Evolutionary conservation across 2,329 filamentous ascomycete genomes (phyloP).

Genomic region (Ophiostoma fasciatum): DNA sequence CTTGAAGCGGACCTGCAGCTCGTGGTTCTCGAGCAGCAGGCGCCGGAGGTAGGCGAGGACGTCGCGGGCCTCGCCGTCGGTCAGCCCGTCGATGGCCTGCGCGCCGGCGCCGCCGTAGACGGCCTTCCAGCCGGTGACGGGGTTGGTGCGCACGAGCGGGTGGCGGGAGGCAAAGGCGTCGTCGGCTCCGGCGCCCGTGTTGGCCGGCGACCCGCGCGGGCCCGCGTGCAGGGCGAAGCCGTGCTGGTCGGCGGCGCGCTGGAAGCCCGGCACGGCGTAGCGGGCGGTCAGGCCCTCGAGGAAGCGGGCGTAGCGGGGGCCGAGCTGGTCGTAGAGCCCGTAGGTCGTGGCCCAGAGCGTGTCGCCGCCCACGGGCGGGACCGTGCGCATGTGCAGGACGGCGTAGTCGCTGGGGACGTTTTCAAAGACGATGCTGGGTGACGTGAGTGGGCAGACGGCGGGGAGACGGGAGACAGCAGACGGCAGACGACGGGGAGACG

Average conservation of each 20-base stretch:
- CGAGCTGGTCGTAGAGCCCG: slow-evolving; percentile 23
- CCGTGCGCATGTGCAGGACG: slow-evolving; percentile 25
- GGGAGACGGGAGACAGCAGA: too few relatives aligned
- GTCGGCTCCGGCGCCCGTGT: too few relatives aligned
- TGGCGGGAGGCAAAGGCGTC: too few relatives aligned
- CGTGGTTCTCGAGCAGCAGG: slow-evolving; percentile 15
- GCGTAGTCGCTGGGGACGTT: slow-evolving; percentile 29
- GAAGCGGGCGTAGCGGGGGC: slow-evolving; percentile 12
- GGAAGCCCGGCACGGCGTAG: too few relatives aligned
- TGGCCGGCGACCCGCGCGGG: too few relatives aligned
- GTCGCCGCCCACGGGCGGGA: slow-evolving; percentile 27
- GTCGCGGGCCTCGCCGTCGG: slow-evolving; percentile 18
- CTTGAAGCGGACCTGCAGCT: slow-evolving; percentile 16
- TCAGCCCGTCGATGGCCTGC: slow-evolving; percentile 13
- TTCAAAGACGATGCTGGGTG: slow-evolving; percentile 30
- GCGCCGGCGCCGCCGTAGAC: slow-evolving; percentile 19
- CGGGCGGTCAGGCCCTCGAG: slow-evolving; percentile 15
- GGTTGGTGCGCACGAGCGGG: slow-evolving; percentile 16
- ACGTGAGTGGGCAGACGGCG: too few relatives aligned
- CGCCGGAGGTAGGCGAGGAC: slow-evolving; percentile 15
- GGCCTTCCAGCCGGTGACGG: slow-evolving; percentile 16
- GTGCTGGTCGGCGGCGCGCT: too few relatives aligned
- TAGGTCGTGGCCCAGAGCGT: slow-evolving; percentile 29
- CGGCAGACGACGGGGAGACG: too few relatives aligned
- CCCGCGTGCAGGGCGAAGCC: too few relatives aligned